Evolutionary conservation across 2,329 filamentous ascomycete species (phyloP), one percentile per base, ranked within the genome.

Genomic region (Ophiostoma quercus): DNA sequence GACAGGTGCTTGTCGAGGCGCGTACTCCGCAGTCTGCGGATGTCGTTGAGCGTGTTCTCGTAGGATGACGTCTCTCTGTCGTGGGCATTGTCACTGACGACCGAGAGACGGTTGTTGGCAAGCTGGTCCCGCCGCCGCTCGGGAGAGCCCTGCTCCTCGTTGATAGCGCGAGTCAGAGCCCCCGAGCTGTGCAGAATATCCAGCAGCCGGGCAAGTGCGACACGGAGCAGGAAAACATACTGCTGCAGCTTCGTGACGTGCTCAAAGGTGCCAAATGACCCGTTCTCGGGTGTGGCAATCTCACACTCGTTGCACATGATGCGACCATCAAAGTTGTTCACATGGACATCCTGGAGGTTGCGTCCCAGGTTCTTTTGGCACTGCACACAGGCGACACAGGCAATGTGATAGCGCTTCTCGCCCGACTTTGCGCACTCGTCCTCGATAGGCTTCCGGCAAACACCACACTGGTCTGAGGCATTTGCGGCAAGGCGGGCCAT

Each of bases 1-100:
- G 94, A 98, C 62, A 99, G 82, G 76, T 96, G 92, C 77, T 96
- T 94, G 76, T 99, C 94, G 77, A 98, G 90, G 39, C 95, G 89
- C 29, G 94, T 98, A 72, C 95, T 98, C 74, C 94, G 89, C 71
- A 99, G 81, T 72, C 95, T 87, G 75, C 93, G 90, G 77, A 99
- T 95, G 79, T 99, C 95, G 74, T 95, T 96, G 74, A 99, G 89
- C 66, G 94, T 97, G 80, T 94, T 96, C 81, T 98, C 94, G 77
- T 98, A 95, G 37, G 91, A 92, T 68, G 91, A 92, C 90, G 63
- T 73, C 74, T 51, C 87, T 87, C 77, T 90, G 90, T 1, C 90
- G 92, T 75, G 85, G 84, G 34, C 90, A 79, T 66, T 84, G 81
- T 51, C 84, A 80, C 68, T 78, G 79, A 67, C 85, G 73, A 68